Evolutionary conservation across 495 filamentous ascomycete species (phyloP).

Genomic region (Aspergillus saccharolyticus): DNA sequence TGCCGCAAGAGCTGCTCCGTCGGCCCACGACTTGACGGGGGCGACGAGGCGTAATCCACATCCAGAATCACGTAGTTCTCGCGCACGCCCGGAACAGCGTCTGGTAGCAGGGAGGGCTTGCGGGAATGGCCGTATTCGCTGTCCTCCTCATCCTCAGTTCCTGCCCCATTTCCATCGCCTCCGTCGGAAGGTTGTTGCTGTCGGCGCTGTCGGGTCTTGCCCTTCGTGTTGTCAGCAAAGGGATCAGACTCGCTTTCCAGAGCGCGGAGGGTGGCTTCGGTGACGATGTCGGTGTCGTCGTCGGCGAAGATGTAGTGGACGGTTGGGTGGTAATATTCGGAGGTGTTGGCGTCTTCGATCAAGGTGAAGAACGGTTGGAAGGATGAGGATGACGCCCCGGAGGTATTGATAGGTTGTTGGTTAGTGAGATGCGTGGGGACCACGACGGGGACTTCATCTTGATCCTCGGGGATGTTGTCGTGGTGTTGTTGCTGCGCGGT

Average conservation of each 20-base stretch:
- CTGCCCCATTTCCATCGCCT: slow-evolving; percentile 8
- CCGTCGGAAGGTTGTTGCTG: slow-evolving; percentile 13
- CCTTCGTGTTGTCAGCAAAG: slow-evolving; percentile 14
- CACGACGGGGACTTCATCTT: slow-evolving; percentile 2
- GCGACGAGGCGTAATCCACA: slow-evolving; percentile 32
- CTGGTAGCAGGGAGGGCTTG: slow-evolving; percentile 32
- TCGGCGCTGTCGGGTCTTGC: slow-evolving; percentile 10
- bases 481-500: slow-evolving; percentile 15
- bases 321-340: slow-evolving; percentile 63
- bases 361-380: slow-evolving; percentile 53
- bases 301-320: slow-evolving; percentile 90
- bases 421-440: slow-evolving; percentile 5
- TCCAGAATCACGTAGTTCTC: slow-evolving; percentile 44
- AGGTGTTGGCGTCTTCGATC: slow-evolving; percentile 42
- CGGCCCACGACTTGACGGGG: no score
- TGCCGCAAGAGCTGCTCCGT: not conserved
- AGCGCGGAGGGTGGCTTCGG: slow-evolving; percentile 45
- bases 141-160: slow-evolving; percentile 15
- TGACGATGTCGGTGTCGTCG: slow-evolving; percentile 63
- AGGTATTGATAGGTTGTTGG: slow-evolving; percentile 8
- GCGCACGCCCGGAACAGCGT: slow-evolving; percentile 35
- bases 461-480: slow-evolving; percentile 4
- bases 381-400: slow-evolving; percentile 14
- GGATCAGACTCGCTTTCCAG: slow-evolving; percentile 32
- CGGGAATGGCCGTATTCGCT: slow-evolving; percentile 7